Percentiles rank a stretch among this genome's conserved stretches.
These are phyloP conservation scores for Amanita phalloides DNA, from an alignment of 768 basidiomycete genomes.

Conservation along the genomic window DNA sequence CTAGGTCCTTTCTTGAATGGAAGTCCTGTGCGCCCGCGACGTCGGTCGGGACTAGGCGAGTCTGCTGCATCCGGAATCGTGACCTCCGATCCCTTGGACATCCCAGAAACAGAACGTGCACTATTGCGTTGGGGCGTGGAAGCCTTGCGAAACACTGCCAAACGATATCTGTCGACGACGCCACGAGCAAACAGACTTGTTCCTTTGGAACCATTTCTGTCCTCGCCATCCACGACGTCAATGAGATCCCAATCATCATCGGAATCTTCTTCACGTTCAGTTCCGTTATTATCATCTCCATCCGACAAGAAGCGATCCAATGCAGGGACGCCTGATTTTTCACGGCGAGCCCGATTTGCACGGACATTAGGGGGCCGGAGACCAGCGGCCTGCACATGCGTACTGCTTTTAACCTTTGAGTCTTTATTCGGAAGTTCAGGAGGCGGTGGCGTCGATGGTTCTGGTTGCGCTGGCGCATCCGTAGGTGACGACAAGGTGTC, in stretches of 20 bases:
- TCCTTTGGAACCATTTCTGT: slow-evolving; percentile 70
- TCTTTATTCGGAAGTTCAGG: slow-evolving; percentile 16
- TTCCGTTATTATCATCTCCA: slow-evolving; percentile 33
- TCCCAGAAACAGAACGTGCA: slow-evolving; percentile 43
- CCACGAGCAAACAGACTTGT: slow-evolving; percentile 84
- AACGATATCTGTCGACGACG: slow-evolving; percentile 77
- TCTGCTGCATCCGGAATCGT: slow-evolving; percentile 27
- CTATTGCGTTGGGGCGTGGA: slow-evolving; percentile 46
- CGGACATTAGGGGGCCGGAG: slow-evolving; percentile 15
- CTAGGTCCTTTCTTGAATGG: slow-evolving; percentile 64
- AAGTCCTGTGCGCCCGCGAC: slow-evolving; percentile 60
- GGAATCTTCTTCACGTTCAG: slow-evolving; percentile 45
- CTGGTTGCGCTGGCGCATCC: slow-evolving; percentile 3
- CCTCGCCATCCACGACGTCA: slow-evolving; percentile 72
- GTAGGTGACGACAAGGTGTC: not conserved
- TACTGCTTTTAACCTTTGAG: slow-evolving; percentile 11
- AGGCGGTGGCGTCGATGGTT: not conserved
- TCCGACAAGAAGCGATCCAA: slow-evolving; percentile 65
- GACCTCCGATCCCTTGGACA: slow-evolving; percentile 44
- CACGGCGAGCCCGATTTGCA: slow-evolving; percentile 38
- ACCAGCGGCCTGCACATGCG: slow-evolving; percentile 13
- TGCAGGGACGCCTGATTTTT: slow-evolving; percentile 77
- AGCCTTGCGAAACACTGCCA: slow-evolving; percentile 81
- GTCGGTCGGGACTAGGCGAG: slow-evolving; percentile 39
- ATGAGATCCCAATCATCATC: slow-evolving; percentile 93